Evolutionary conservation across 352 stramenopile genomes (phyloP), one percentile per base, ranked within the genome.

Genomic region (Phytopythium kandeliae): DNA sequence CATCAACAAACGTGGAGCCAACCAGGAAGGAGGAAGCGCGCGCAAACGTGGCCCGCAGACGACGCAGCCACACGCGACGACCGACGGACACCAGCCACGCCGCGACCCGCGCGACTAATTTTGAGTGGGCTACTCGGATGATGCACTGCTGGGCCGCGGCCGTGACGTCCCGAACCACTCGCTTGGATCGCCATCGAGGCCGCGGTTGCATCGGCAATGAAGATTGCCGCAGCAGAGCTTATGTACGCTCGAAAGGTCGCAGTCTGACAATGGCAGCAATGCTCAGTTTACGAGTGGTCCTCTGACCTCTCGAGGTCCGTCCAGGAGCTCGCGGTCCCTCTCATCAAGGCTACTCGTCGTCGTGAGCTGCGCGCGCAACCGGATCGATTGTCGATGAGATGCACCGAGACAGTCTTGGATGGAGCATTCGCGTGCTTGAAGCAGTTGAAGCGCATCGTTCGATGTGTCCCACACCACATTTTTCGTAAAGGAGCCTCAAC

Each of bases 1-100:
- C 72, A 54, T 85, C 74, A 38, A 73, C 60, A 48, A 69, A 85
- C 0, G 50, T 49, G 15, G 72, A 63, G 11, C 72, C 77, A 21
- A 84, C 28, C 40, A 85, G 51, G 49, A 79, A 69, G 2, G 62
- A 65, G 10, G 45, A 54, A n/a, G 44, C 52, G 30, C 60, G 60
- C 34, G 48, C 54, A 31, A 78, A 9, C 15, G 28, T 35, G 38
- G 65, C 69, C 25, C 58, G 35, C 25, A 37, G 43, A 12, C 50
- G 50, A 42, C 53, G 62, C 22, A 58, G 56, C 60, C 61, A 77
- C 1, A 50, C 52, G 21, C 58, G 52, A 17, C 58, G 46, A 0
- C 22, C 26, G 9, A 65, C 1, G 15, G 31, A 40, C 8, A 21
- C 37, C 17, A 63, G 38, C 50, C 47, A 63, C 0, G 24, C 41